Percentiles rank a stretch among this genome's conserved stretches.
phyloP scores from a whole-genome alignment of 108 stramenopile genomes.

The Mediolabrus comicus region DNA sequence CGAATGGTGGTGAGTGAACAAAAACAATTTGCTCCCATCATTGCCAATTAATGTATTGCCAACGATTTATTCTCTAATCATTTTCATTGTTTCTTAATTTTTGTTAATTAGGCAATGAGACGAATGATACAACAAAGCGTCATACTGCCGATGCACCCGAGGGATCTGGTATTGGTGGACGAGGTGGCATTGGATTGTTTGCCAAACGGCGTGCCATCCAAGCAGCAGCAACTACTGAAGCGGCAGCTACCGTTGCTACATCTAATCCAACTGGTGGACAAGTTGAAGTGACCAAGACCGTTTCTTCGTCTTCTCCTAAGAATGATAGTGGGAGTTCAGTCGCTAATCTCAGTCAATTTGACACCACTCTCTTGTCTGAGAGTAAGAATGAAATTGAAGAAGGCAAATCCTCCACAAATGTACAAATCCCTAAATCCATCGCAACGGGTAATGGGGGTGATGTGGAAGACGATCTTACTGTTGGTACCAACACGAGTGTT shows the following conservation, averaged over 20 bases:
- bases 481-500: conserved; percentile 4
- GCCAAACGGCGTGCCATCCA: conserved; percentile 1
- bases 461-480: conserved; percentile 23
- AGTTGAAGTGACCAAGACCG: not conserved
- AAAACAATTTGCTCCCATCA: not conserved
- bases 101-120: not conserved
- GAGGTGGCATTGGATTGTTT: conserved; percentile 20
- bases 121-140: conserved; percentile 5
- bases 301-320: not conserved
- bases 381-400: conserved; percentile 7
- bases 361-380: conserved; percentile 8
- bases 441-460: conserved; percentile 12
- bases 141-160: not conserved
- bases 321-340: not conserved
- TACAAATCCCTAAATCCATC: conserved; percentile 5
- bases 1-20: not conserved
- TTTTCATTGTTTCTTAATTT: not conserved
- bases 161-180: not conserved
- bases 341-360: conserved; percentile 18
- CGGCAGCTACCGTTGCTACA: not conserved
- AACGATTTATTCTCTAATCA: not conserved
- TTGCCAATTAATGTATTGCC: too few relatives aligned
- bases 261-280: not conserved
- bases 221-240: not conserved
- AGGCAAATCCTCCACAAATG: not conserved